Base-by-base conservation (phyloP, 352 stramenopile genomes). In the Phytophthora hybrid region DNA sequence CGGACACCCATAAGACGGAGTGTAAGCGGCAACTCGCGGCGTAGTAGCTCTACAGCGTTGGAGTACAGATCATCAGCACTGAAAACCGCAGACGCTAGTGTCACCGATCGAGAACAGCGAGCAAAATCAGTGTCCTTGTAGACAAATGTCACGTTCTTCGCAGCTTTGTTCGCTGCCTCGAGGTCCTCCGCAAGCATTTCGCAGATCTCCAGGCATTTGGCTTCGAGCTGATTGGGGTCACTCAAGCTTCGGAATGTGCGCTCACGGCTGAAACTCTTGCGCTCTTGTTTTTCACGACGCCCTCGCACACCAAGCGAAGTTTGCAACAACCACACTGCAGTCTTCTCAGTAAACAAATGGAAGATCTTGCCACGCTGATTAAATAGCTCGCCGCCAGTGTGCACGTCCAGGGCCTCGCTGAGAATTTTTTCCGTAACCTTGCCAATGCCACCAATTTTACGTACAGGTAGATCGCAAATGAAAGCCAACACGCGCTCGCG, bases 381-480 rank as follows among this genome's bases (percentile, higher is more conserved):
- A 60, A 89, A 93, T 26, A 96, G 60, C 3, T 99, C 86, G 16
- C 81, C 70, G 5, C 96, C 90, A 4, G 88, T 98, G n/a, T 86
- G 76, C 21, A 99, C 89, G 23, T 82, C 80, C 39, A 98, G 89
- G 8, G 82, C 84, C 10, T 75, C 76, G 4, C 69, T 79, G 7
- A 99, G 79, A 41, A 92, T 91, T 71, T 98, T 98, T 82, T 99
- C 95, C 65, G 92, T 98, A 1, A 99, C 97, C 76, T 98, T 96
- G 29, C 97, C 97, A 76, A 99, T 97, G 6, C 97, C 97, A 53
- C 88, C 86, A 29, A 99, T 91, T 80, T 99, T 99, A 55, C 97
- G 87, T 23, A 97, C 90, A 1, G 93, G 80, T 44, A 99, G 65
- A 6, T 82, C 77, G 37, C 88, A 76, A n/a, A 98, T 71, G 73